A percentile compares a stretch with the other conserved stretches of the same genome.
Evolutionary conservation across 73 alveolate species (phyloP).

Genomic region (Symbiodinium natans): DNA sequence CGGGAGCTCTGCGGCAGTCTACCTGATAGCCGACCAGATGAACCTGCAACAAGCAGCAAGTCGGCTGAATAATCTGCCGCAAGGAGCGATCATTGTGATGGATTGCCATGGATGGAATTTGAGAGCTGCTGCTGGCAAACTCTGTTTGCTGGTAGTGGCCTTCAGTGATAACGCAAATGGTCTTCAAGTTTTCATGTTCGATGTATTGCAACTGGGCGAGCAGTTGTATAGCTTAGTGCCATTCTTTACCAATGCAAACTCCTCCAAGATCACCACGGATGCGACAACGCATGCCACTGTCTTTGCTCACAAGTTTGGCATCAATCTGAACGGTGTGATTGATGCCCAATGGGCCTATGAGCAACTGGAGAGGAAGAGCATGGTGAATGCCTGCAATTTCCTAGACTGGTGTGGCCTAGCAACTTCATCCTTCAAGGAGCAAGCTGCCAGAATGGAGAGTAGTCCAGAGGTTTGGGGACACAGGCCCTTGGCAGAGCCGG

Average conservation of each 20-base stretch:
- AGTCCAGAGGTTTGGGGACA: conserved; percentile 73
- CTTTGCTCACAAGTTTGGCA: conserved; percentile 75
- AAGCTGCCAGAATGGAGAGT: neutral
- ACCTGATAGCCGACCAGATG: conserved; percentile 34
- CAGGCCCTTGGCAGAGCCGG: conserved; percentile 37
- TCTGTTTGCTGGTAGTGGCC: conserved; percentile 46
- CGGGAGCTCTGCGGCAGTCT: conserved; percentile 38
- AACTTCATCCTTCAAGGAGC: conserved; percentile 25
- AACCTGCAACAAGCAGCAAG: conserved; percentile 70
- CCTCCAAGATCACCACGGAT: conserved; percentile 45
- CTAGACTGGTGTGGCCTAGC: conserved; percentile 72
- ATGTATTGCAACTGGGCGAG: conserved; percentile 50
- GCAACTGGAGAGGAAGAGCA: conserved; percentile 20
- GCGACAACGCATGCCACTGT: conserved; percentile 84
- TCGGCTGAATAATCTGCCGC: conserved; percentile 46
- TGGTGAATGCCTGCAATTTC: conserved; percentile 41
- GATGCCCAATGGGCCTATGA: conserved; percentile 90
- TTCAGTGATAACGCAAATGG: conserved; percentile 26
- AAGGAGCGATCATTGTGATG: conserved; percentile 46
- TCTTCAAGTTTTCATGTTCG: conserved; percentile 56
- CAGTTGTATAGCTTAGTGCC: conserved; percentile 45
- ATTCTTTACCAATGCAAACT: conserved; percentile 67
- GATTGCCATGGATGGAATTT: conserved; percentile 75
- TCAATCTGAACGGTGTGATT: conserved; percentile 51
- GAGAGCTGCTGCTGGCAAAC: conserved; percentile 72